Percentiles rank a stretch among this genome's conserved stretches.
Conservation (phyloP, 495 filamentous ascomycete species). For the Letharia lupina region DNA sequence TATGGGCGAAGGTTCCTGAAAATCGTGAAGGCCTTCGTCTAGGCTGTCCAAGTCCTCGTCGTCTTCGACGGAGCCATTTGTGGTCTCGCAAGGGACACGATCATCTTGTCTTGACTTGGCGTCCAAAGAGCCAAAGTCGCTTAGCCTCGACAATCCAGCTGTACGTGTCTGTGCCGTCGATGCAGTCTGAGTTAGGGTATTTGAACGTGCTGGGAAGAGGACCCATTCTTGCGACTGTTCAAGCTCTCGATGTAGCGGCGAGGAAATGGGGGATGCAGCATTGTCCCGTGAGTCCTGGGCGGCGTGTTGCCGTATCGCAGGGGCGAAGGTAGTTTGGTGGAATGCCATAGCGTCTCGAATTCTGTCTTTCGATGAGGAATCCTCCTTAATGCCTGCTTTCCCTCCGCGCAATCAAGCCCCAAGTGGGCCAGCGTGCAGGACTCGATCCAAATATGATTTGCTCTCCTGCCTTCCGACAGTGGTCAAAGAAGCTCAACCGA, state of each 20-base stretch:
- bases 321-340: slow-evolving; percentile 61
- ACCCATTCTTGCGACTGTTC: slow-evolving; percentile 91
- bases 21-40: slow-evolving; percentile 81
- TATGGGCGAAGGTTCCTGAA: slow-evolving; percentile 57
- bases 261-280: slow-evolving; percentile 32
- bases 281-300: slow-evolving; percentile 42
- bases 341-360: slow-evolving; percentile 60
- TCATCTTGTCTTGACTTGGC: slow-evolving; percentile 41
- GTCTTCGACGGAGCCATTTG: slow-evolving; percentile 52
- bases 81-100: slow-evolving; percentile 41
- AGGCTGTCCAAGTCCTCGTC: slow-evolving; percentile 83
- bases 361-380: neutral
- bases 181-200: slow-evolving; percentile 56
- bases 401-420: neutral
- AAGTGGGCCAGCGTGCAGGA: neutral
- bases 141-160: slow-evolving; percentile 63
- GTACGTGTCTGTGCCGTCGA: slow-evolving; percentile 69
- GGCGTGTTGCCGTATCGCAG: slow-evolving; percentile 48
- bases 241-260: slow-evolving; percentile 34
- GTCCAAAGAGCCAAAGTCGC: slow-evolving; percentile 76
- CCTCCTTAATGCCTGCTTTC: neutral
- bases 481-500: neutral
- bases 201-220: slow-evolving; percentile 67
- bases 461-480: neutral
- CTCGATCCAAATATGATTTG: neutral